Evolutionary conservation across 192 early-diverging fungal genomes (phyloP).

Genomic region (Podochytrium sp.): DNA sequence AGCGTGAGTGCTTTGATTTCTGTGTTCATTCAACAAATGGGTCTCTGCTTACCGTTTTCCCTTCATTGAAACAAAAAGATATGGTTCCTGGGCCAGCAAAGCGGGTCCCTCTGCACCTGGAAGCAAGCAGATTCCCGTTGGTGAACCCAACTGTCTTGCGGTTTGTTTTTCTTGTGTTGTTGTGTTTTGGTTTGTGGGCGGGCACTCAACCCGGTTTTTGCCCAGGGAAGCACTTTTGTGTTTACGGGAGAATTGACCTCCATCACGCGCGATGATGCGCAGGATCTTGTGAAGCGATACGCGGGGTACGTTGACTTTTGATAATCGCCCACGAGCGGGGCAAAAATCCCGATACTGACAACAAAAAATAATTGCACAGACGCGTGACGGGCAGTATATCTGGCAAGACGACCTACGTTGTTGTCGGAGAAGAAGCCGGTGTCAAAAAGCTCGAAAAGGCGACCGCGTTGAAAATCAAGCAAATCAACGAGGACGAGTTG

Average conservation of each 20-base stretch:
- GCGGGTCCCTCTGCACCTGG: slow-evolving; percentile 59
- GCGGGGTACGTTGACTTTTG: slow-evolving; percentile 69
- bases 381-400: slow-evolving; percentile 75
- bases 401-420: slow-evolving; percentile 82
- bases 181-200: slow-evolving; percentile 1
- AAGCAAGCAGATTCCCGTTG: slow-evolving; percentile 71
- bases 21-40: not conserved
- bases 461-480: slow-evolving; percentile 65
- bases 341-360: not conserved
- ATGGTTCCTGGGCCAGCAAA: too few relatives aligned
- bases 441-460: slow-evolving; percentile 83
- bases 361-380: slow-evolving; percentile 50
- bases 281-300: slow-evolving; percentile 85
- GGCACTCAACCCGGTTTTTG: not conserved
- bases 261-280: slow-evolving; percentile 74
- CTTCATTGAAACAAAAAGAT: too few relatives aligned
- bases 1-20: not conserved
- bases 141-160: slow-evolving; percentile 72
- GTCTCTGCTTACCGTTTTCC: not conserved
- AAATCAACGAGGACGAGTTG: slow-evolving; percentile 83
- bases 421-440: slow-evolving; percentile 88
- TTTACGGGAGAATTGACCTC: slow-evolving; percentile 87
- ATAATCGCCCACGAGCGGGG: too few relatives aligned
- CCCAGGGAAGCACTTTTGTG: slow-evolving; percentile 81
- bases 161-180: slow-evolving; percentile 20